phyloP scores from a whole-genome alignment of 2,329 filamentous ascomycete genomes.

The Cytospora mali region DNA sequence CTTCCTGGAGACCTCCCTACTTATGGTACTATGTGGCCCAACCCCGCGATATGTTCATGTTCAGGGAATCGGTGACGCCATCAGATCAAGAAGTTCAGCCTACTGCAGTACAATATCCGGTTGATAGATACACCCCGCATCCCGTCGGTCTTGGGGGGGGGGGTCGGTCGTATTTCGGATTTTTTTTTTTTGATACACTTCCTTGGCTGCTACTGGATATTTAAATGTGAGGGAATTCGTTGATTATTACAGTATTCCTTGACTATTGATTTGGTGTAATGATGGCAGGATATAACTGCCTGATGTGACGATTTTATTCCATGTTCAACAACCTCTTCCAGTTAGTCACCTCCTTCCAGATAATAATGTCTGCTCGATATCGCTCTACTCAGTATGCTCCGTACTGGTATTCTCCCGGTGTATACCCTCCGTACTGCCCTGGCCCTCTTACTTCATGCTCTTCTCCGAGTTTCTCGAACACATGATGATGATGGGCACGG shows the following conservation, averaged over 20 bases:
- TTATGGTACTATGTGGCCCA: too few relatives aligned
- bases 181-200: background rate
- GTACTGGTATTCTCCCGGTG: background rate
- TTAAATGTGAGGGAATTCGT: background rate
- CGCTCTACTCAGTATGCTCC: background rate
- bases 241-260: background rate
- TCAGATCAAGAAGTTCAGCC: background rate
- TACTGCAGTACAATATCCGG: background rate
- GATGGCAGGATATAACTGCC: background rate
- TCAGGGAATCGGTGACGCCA: background rate
- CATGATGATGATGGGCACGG: background rate
- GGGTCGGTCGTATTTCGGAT: background rate
- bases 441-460: background rate
- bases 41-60: background rate
- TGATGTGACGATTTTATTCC: background rate
- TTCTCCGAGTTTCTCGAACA: background rate
- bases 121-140: background rate
- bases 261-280: background rate
- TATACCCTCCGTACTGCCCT: background rate
- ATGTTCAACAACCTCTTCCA: background rate
- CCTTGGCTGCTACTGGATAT: background rate
- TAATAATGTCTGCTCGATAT: background rate
- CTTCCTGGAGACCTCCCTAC: background rate
- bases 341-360: background rate
- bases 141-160: background rate